Conservation (phyloP, 371 early-diverging fungal species). For the Mucor irregularis region DNA sequence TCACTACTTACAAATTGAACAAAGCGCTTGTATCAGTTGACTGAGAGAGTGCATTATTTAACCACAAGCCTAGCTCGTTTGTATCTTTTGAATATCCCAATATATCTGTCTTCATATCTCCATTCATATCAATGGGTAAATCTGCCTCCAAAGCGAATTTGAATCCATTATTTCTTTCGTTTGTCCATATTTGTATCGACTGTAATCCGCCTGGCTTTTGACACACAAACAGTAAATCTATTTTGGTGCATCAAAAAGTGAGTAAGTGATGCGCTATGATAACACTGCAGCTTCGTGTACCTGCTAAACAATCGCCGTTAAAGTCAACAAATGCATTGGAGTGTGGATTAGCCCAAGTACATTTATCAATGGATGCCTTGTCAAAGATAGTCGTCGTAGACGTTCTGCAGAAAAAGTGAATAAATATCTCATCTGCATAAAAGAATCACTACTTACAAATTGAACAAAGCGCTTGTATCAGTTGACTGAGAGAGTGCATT, state of each 20-base stretch:
- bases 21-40: slow-evolving; percentile 20
- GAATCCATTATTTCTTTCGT: slow-evolving; percentile 65
- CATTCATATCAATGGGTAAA: slow-evolving; percentile 79
- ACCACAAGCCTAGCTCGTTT: slow-evolving; percentile 55
- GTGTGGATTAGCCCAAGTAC: slow-evolving; percentile 75
- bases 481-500: slow-evolving; percentile 17
- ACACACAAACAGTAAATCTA: slow-evolving; percentile 87
- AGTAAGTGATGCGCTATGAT: too few relatives aligned
- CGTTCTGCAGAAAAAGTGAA: slow-evolving; percentile 18
- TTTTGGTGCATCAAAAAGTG: background rate
- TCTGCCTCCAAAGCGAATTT: slow-evolving; percentile 52
- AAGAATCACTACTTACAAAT: slow-evolving; percentile 30
- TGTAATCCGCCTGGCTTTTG: slow-evolving; percentile 35
- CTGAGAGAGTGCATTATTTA: slow-evolving; percentile 36
- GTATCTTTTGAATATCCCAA: slow-evolving; percentile 66
- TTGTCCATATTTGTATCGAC: slow-evolving; percentile 80
- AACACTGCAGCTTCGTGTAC: too few relatives aligned
- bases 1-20: slow-evolving; percentile 39
- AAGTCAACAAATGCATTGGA: slow-evolving; percentile 91
- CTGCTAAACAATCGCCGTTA: slow-evolving; percentile 89
- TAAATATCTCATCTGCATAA: background rate
- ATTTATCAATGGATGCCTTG: slow-evolving; percentile 37
- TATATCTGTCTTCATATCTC: slow-evolving; percentile 78
- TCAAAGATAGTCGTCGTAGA: slow-evolving; percentile 31
- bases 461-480: slow-evolving; percentile 27